Percentiles rank a stretch among this genome's conserved stretches.
These are phyloP conservation scores for Euphorbia celastroides DNA, from an alignment of 441 rosid genomes.

Conservation along the genomic window DNA sequence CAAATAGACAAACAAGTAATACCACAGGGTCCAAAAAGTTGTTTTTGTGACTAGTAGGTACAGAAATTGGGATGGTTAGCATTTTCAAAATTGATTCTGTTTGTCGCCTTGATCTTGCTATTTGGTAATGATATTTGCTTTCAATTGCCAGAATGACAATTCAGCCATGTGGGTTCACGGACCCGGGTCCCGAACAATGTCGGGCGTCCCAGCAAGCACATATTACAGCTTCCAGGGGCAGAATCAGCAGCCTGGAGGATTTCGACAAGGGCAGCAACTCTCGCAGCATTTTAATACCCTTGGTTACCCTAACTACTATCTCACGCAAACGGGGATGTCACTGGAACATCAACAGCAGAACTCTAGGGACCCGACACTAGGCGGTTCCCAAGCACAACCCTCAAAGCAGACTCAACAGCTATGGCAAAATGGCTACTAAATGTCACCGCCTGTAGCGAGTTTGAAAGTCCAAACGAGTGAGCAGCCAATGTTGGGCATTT, in stretches of 20 bases:
- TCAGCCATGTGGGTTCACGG: constrained; percentile 92
- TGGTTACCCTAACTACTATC: constrained; percentile 88
- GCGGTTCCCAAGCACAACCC: constrained; percentile 72
- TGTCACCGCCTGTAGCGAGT: constrained; percentile 36
- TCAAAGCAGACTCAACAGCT: constrained; percentile 84
- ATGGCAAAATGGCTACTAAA: constrained; percentile 92
- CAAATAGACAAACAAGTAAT: too few relatives aligned
- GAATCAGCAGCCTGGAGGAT: constrained; percentile 70
- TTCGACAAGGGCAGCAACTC: constrained; percentile 82
- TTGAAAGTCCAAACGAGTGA: constrained; percentile 20
- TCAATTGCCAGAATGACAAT: constrained; percentile 61
- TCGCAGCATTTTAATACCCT: constrained; percentile 70
- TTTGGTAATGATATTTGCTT: constrained; percentile 3
- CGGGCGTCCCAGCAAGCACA: constrained; percentile 66
- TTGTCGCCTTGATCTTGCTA: background rate
- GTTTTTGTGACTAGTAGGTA: too few relatives aligned
- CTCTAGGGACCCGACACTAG: constrained; percentile 56
- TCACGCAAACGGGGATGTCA: constrained; percentile 63
- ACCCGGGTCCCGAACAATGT: constrained; percentile 69
- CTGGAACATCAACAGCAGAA: constrained; percentile 86
- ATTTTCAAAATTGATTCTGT: background rate
- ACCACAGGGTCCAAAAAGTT: too few relatives aligned
- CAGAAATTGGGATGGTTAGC: background rate
- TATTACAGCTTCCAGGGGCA: constrained; percentile 93
- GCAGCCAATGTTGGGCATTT: constrained; percentile 34